Evolutionary conservation across 345 rosid species (phyloP), one percentile per base, ranked within the genome.

Genomic region (Euphorbia peplus): DNA sequence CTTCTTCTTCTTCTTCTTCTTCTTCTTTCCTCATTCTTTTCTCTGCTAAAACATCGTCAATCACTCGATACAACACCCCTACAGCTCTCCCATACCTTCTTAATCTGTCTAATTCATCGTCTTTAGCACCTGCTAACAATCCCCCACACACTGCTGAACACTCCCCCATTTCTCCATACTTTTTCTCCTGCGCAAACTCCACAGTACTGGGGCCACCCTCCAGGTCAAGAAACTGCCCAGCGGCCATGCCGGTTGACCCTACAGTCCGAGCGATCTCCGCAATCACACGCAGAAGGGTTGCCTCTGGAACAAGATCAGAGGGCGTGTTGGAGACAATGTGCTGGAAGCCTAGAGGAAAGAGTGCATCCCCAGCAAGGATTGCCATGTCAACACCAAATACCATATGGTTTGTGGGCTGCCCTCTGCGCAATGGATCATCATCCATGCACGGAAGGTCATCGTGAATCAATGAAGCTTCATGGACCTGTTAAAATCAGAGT

Each of bases 391-490:
- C 82, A 5, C 96, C 96, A 69, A 79, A 89, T 8, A 83, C 70
- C 12, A 74, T 83, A 77, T 91, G 99, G 84, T 91, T 95, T 13
- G 99, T 89, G 19, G 97, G 97, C 70, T 84, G 86, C 64, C 97
- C 97, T 73, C 99, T 71, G 16, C 99, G 90, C 1, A 84, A 80
- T 37, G 88, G 83, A 69, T 84, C 97, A 62, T 95, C 89, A 50
- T 95, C 97, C 97, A 95, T 91, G 84, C 86, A 91, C 18, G 99
- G 99, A 59, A 95, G 95, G 68, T 95, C 99, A 44, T 95, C 88
- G 64, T 95, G 99, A 24, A 89, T 91, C 78, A 93, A 79, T 1
- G 97, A 93, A 69, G 98, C 97, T 29, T 89, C 86, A 59, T 91
- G 98, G 44, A 93, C 86, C 92, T 89, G 85, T 71, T 56, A 29